These are phyloP conservation scores for Gossypium australe DNA, from an alignment of 345 rosid species.

Conservation along the genomic window DNA sequence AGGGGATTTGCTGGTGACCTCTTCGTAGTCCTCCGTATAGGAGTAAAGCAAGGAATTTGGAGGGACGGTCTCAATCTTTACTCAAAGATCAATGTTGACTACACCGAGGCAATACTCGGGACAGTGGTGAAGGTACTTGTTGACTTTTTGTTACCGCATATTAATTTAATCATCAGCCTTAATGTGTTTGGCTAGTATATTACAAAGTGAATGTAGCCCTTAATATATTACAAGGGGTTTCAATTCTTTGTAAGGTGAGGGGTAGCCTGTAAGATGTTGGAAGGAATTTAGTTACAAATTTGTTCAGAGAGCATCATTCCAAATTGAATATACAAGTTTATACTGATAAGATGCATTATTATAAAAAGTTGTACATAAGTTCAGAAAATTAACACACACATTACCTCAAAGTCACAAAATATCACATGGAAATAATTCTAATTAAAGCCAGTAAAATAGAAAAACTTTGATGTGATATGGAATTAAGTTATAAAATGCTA, in stretches of 20 bases:
- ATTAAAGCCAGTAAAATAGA: background rate
- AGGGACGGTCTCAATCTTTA: constrained; percentile 78
- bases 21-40: constrained; percentile 55
- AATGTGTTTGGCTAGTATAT: background rate
- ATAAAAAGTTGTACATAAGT: background rate
- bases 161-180: background rate
- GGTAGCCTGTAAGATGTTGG: background rate
- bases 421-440: background rate
- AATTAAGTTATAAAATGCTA: background rate
- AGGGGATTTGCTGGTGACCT: constrained; percentile 79
- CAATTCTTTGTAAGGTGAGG: background rate
- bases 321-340: background rate
- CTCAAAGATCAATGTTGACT: constrained; percentile 68
- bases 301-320: background rate
- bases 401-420: background rate
- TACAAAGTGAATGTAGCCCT: background rate
- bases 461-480: background rate
- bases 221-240: background rate
- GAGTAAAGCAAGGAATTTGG: constrained; percentile 65
- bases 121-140: constrained; percentile 48
- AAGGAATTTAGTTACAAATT: background rate
- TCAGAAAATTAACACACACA: background rate
- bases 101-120: constrained; percentile 83
- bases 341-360: background rate
- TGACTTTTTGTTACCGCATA: background rate